phyloP scores from a whole-genome alignment of 75 land plant species.

The Cunninghamia lanceolata region DNA sequence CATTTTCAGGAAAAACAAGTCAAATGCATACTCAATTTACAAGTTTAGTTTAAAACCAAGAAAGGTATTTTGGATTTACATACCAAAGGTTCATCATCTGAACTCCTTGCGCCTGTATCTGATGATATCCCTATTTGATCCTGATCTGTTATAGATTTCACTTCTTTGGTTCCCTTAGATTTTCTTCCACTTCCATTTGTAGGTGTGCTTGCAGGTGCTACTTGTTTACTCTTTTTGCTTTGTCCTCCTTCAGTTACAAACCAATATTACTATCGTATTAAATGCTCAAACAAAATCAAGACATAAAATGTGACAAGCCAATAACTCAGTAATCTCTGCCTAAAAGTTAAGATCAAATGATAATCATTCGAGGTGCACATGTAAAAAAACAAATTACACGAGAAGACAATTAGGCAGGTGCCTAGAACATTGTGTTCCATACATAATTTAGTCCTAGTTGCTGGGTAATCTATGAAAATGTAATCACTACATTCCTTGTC shows the following conservation, averaged over 20 bases:
- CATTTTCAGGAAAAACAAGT: conserved; percentile 4
- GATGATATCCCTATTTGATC: conserved; percentile 10
- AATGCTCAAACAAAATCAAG: neutral
- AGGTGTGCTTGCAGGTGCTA: neutral
- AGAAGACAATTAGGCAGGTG: neutral
- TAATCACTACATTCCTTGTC: neutral
- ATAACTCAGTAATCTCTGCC: neutral
- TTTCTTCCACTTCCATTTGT: conserved; percentile 3
- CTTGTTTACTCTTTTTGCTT: neutral
- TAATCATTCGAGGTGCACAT: neutral
- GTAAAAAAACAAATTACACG: neutral
- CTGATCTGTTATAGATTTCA: neutral
- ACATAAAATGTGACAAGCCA: neutral
- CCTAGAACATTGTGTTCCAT: neutral
- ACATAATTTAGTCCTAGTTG: neutral
- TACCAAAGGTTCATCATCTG: conserved; percentile 13
- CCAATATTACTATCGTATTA: neutral
- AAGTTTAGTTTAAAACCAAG: neutral
- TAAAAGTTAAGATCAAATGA: neutral
- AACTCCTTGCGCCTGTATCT: conserved; percentile 1
- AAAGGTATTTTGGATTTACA: neutral
- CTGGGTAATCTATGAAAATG: neutral
- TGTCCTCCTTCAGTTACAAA: neutral
- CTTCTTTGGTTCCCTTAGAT: neutral
- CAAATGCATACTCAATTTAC: neutral